phyloP scores from a whole-genome alignment of 2,329 filamentous ascomycete species.

The Thelonectria discophora region DNA sequence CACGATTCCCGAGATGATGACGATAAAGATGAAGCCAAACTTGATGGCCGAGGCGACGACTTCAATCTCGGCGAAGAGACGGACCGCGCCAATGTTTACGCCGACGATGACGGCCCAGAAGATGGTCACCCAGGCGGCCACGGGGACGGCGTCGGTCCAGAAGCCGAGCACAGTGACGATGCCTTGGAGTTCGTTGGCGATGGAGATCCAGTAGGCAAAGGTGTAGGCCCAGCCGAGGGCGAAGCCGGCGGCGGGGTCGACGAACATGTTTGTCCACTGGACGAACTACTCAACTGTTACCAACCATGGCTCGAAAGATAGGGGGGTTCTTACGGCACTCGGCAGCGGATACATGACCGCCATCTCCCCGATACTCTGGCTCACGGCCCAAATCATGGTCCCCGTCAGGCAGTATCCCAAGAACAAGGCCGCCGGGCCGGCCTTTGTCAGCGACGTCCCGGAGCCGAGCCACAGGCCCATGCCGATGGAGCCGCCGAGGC shows the following conservation, averaged over 20 bases:
- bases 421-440: constrained; percentile 55
- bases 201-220: constrained; percentile 54
- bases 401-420: constrained; percentile 57
- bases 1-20: constrained; percentile 55
- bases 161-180: constrained; percentile 53
- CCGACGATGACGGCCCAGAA: constrained; percentile 51
- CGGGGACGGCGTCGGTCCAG: constrained; percentile 54
- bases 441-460: constrained; percentile 51
- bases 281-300: constrained; percentile 48
- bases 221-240: constrained; percentile 59
- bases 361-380: constrained; percentile 57
- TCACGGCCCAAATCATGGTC: constrained; percentile 56
- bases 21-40: constrained; percentile 57
- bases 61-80: constrained; percentile 56
- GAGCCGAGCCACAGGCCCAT: constrained; percentile 58
- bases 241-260: constrained; percentile 53
- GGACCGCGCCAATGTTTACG: constrained; percentile 54
- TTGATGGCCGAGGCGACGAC: constrained; percentile 55
- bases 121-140: constrained; percentile 55
- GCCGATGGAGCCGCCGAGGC: constrained; percentile 55
- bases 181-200: constrained; percentile 55
- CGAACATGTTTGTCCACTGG: constrained; percentile 57
- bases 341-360: constrained; percentile 57
- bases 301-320: not conserved
- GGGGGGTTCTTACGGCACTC: constrained; percentile 4